phyloP scores from a whole-genome alignment of 371 early-diverging fungal genomes.

The Actinomortierella ambigua region DNA sequence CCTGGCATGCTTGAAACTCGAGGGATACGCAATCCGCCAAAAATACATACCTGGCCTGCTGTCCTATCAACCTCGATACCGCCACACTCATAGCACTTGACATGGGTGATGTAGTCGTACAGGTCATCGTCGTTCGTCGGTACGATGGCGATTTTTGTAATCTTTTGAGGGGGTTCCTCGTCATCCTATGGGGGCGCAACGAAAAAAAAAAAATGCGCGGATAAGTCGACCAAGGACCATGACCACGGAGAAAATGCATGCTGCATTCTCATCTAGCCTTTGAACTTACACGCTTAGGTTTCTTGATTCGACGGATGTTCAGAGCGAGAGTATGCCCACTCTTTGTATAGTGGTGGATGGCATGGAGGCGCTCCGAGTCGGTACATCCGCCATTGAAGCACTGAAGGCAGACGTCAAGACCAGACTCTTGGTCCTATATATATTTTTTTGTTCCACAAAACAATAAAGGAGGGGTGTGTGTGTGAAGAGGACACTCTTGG shows the following conservation, averaged over 20 bases:
- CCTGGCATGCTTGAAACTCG: neutral
- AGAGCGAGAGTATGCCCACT: slow-evolving; percentile 79
- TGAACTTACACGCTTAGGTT: slow-evolving; percentile 49
- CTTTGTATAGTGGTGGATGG: slow-evolving; percentile 71
- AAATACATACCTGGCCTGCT: slow-evolving; percentile 23
- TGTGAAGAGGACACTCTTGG: slow-evolving; percentile 1
- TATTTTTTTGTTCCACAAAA: slow-evolving; percentile 2
- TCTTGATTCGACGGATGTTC: slow-evolving; percentile 77
- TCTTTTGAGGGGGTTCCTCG: slow-evolving; percentile 79
- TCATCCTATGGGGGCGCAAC: slow-evolving; percentile 23
- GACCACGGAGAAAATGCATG: too few relatives aligned
- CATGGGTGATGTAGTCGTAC: slow-evolving; percentile 70
- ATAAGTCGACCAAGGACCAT: too few relatives aligned
- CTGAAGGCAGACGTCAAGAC: slow-evolving; percentile 91
- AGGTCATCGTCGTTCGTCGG: slow-evolving; percentile 71
- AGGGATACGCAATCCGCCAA: slow-evolving; percentile 3
- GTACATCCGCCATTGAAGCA: slow-evolving; percentile 94
- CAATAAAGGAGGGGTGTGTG: neutral
- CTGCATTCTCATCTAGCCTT: too few relatives aligned
- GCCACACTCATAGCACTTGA: slow-evolving; percentile 76
- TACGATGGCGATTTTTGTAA: slow-evolving; percentile 87
- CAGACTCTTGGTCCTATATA: slow-evolving; percentile 66
- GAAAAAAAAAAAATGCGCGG: neutral
- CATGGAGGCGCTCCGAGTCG: slow-evolving; percentile 68
- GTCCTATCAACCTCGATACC: slow-evolving; percentile 48